A percentile compares a stretch with the other conserved stretches of the same genome.
Conservation (phyloP, 2,329 filamentous ascomycete species). For the Neopestalotiopsis rosae region DNA sequence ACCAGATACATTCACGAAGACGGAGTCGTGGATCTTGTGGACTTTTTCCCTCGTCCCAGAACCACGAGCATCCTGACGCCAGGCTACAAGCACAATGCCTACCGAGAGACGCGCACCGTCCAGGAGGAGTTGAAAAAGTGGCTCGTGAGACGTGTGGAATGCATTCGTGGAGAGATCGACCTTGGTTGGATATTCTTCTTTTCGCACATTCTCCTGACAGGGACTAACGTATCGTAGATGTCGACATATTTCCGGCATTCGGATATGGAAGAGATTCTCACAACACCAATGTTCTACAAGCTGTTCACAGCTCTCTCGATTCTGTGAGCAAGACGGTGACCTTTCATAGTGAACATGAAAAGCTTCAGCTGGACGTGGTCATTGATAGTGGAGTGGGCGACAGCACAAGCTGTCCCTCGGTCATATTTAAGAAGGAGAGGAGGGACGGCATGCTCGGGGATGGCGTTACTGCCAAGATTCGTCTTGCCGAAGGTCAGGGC, state of each 20-base stretch:
- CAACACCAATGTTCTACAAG: slow-evolving; percentile 59
- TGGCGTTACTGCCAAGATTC: slow-evolving; percentile 65
- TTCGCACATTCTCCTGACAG: too few relatives aligned
- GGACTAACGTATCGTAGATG: slow-evolving; percentile 43
- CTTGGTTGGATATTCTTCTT: slow-evolving; percentile 48
- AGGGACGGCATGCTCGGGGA: slow-evolving; percentile 61
- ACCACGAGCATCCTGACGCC: slow-evolving; percentile 57
- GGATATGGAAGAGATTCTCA: slow-evolving; percentile 71
- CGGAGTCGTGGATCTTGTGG: slow-evolving; percentile 74
- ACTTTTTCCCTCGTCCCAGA: slow-evolving; percentile 77
- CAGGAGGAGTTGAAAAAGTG: slow-evolving; percentile 71
- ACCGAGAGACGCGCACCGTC: slow-evolving; percentile 57
- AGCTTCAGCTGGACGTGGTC: slow-evolving; percentile 71
- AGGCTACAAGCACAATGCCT: slow-evolving; percentile 54
- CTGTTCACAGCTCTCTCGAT: slow-evolving; percentile 43
- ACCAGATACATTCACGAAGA: slow-evolving; percentile 80
- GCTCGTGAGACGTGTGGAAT: slow-evolving; percentile 75
- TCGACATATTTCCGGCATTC: slow-evolving; percentile 76
- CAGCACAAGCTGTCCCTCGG: slow-evolving; percentile 51
- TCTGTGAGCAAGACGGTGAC: slow-evolving; percentile 63
- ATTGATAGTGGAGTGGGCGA: slow-evolving; percentile 63
- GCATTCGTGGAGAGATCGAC: slow-evolving; percentile 69
- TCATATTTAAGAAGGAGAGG: slow-evolving; percentile 60
- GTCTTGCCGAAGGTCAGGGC: slow-evolving; percentile 68
- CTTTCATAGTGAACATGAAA: slow-evolving; percentile 63